A percentile compares a stretch with the other conserved stretches of the same genome.
phyloP scores from a whole-genome alignment of 768 basidiomycete genomes.

The Pulveroboletus sp. region DNA sequence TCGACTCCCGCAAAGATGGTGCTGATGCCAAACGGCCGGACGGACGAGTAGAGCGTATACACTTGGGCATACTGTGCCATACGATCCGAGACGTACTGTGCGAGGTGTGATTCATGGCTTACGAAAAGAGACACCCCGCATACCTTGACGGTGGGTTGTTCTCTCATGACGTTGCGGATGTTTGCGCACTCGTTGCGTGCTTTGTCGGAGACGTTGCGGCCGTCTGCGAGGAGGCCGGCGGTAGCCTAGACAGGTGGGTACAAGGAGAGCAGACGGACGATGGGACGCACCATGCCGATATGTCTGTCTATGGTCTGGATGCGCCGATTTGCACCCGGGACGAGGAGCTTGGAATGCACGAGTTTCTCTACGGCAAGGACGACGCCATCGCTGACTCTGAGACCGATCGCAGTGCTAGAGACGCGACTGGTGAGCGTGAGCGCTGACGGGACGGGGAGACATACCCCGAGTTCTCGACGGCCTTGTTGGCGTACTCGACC shows the following conservation, averaged over 20 bases:
- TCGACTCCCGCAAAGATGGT: conserved; percentile 89
- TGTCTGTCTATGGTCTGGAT: conserved; percentile 94
- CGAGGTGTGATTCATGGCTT: not conserved
- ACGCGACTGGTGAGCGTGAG: not conserved
- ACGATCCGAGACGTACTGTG: conserved; percentile 64
- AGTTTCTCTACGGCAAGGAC: conserved; percentile 98
- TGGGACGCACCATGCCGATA: conserved; percentile 74
- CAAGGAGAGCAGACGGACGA: not conserved
- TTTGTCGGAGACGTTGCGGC: conserved; percentile 78
- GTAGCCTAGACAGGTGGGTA: conserved; percentile 59
- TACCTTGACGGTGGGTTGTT: conserved; percentile 79
- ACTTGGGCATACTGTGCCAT: conserved; percentile 88
- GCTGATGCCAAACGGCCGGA: conserved; percentile 94
- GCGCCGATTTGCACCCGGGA: conserved; percentile 87
- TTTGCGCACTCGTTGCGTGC: conserved; percentile 80
- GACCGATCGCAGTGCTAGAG: conserved; percentile 87
- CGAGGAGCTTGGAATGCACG: conserved; percentile 90
- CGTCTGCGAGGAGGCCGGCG: conserved; percentile 91
- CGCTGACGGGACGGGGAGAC: conserved; percentile 12
- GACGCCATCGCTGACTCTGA: conserved; percentile 91
- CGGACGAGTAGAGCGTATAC: conserved; percentile 97
- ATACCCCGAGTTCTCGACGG: conserved; percentile 97
- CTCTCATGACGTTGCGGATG: conserved; percentile 68
- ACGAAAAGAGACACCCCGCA: conserved; percentile 5
- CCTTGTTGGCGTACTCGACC: conserved; percentile 98